Percentiles rank a stretch among this genome's conserved stretches.
These are phyloP conservation scores for Raphanus sativus DNA, from an alignment of 345 rosid species.

Conservation along the genomic window DNA sequence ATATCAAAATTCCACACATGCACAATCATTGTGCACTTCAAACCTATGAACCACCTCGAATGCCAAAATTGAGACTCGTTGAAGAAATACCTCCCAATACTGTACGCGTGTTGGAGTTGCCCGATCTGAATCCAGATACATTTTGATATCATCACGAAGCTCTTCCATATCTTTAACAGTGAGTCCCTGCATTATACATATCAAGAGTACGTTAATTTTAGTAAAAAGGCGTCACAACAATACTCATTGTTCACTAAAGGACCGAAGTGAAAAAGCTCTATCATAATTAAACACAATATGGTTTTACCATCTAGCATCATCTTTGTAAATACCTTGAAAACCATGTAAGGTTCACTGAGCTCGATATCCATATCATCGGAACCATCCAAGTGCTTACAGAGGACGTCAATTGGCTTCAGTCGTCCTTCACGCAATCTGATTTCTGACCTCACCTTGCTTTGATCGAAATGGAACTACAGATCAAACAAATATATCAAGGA, in stretches of 20 bases:
- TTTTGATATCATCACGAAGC: conserved; percentile 88
- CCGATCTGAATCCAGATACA: conserved; percentile 91
- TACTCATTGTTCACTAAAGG: not conserved
- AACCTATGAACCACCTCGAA: not conserved
- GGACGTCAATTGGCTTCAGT: conserved; percentile 77
- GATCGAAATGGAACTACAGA: conserved; percentile 90
- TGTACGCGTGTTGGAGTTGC: conserved; percentile 66
- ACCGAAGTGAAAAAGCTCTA: conserved; percentile 3
- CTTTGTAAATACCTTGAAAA: conserved; percentile 66
- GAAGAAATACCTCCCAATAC: conserved; percentile 80
- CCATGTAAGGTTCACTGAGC: conserved; percentile 81
- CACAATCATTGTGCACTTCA: too few relatives aligned
- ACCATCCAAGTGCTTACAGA: conserved; percentile 79
- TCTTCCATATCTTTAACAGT: conserved; percentile 92
- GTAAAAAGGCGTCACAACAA: conserved; percentile 5
- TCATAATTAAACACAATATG: not conserved
- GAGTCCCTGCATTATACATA: conserved; percentile 73
- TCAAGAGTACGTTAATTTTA: not conserved
- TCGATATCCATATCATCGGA: conserved; percentile 81
- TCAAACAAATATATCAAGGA: conserved; percentile 25
- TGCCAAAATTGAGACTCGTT: not conserved
- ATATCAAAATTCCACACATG: not conserved
- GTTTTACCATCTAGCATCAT: not conserved
- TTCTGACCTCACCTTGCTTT: conserved; percentile 92
- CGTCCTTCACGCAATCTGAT: conserved; percentile 90